Conservation (phyloP, 2,329 filamentous ascomycete genomes). For the Calcarisporium arbuscula region DNA sequence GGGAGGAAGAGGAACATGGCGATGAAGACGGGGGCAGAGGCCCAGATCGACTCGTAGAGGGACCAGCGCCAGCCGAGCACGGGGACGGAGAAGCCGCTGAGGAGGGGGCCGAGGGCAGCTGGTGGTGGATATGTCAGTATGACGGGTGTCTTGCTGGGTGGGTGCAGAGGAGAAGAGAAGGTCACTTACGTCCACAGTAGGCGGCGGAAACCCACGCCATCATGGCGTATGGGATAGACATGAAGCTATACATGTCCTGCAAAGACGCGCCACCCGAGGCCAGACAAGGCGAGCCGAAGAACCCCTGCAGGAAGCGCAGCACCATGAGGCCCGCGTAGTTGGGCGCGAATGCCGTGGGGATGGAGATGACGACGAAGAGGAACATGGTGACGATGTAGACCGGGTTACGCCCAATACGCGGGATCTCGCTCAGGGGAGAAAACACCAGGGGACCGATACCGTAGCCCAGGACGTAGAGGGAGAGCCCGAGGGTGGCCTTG, state of each 20-base stretch:
- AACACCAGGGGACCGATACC: slow-evolving; percentile 60
- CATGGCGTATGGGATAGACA: slow-evolving; percentile 51
- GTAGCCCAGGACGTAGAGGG: slow-evolving; percentile 58
- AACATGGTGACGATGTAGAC: slow-evolving; percentile 63
- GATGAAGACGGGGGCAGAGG: slow-evolving; percentile 51
- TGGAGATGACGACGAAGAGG: slow-evolving; percentile 60
- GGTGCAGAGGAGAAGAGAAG: background rate
- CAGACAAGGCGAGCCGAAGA: slow-evolving; percentile 60
- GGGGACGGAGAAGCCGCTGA: slow-evolving; percentile 54
- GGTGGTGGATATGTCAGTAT: slow-evolving; percentile 16
- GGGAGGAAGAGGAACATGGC: slow-evolving; percentile 57
- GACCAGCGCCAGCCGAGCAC: slow-evolving; percentile 58
- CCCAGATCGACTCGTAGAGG: slow-evolving; percentile 58
- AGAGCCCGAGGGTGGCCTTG: slow-evolving; percentile 50
- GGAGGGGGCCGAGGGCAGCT: slow-evolving; percentile 52
- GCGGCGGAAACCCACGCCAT: slow-evolving; percentile 52
- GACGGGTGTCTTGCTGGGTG: background rate
- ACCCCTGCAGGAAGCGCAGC: slow-evolving; percentile 57
- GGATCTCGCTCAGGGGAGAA: slow-evolving; percentile 61
- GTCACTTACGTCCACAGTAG: slow-evolving; percentile 39
- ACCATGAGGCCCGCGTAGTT: slow-evolving; percentile 60
- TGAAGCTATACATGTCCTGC: slow-evolving; percentile 47
- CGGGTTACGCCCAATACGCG: slow-evolving; percentile 58
- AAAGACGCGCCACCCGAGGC: slow-evolving; percentile 51
- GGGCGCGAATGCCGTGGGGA: slow-evolving; percentile 56